Conservation (phyloP, 2,329 filamentous ascomycete species). For the Pseudogymnoascus sp. region DNA sequence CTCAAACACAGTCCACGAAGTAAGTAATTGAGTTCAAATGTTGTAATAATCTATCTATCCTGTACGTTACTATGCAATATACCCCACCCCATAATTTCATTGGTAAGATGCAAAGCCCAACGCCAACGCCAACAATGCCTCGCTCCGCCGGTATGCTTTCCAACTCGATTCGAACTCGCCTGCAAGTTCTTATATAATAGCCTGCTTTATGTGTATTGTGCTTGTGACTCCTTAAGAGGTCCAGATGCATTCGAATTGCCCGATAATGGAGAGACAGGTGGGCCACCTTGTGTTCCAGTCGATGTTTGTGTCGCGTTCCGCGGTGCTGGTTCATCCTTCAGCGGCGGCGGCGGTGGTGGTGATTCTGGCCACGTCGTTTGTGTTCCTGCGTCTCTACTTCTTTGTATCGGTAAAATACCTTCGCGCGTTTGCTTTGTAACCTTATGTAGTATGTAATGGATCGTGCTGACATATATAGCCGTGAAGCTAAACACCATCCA, state of each 20-base stretch:
- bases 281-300: no score
- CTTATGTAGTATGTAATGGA: background rate
- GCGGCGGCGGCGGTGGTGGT: no score
- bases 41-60: background rate
- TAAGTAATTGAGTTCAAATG: background rate
- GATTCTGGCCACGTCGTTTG: no score
- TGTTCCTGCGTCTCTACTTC: no score
- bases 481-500: background rate
- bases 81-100: background rate
- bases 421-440: background rate
- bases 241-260: no score
- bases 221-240: no score
- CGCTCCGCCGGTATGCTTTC: background rate
- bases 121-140: background rate
- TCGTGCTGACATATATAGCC: background rate
- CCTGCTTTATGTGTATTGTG: background rate
- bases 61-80: background rate
- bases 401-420: background rate
- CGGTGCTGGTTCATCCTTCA: no score
- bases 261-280: no score
- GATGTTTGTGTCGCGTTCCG: no score
- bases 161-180: background rate
- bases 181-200: background rate
- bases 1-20: background rate
- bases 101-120: background rate